A percentile compares a stretch with the other conserved stretches of the same genome.
These are phyloP conservation scores for Euptelea pleiosperma DNA, from an alignment of 164 flowering plant species.

Conservation along the genomic window DNA sequence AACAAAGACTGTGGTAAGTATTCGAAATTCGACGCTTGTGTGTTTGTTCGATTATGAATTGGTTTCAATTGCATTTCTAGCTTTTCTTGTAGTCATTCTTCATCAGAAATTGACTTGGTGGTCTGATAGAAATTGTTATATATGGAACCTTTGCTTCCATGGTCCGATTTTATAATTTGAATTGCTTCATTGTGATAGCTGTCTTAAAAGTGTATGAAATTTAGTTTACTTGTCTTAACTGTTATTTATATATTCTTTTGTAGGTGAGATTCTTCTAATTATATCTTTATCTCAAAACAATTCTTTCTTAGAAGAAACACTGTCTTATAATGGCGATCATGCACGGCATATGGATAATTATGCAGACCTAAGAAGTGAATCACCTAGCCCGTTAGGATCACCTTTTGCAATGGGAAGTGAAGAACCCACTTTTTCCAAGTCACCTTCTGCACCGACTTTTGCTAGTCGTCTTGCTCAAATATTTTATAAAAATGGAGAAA, in stretches of 20 bases:
- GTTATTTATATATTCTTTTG: background rate
- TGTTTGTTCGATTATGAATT: too few relatives aligned
- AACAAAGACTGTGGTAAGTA: conserved; percentile 60
- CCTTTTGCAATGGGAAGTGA: conserved; percentile 40
- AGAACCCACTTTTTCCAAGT: conserved; percentile 31
- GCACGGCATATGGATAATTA: conserved; percentile 20
- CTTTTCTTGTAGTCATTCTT: too few relatives aligned
- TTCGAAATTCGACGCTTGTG: background rate
- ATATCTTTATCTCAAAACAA: conserved; percentile 52
- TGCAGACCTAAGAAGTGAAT: conserved; percentile 30
- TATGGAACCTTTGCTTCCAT: too few relatives aligned
- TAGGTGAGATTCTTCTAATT: conserved; percentile 80
- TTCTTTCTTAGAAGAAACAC: conserved; percentile 25
- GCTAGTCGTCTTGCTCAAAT: conserved; percentile 65
- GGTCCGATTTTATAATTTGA: background rate
- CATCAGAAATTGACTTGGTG: too few relatives aligned
- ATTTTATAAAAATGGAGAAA: conserved; percentile 48
- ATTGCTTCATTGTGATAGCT: background rate
- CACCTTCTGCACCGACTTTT: conserved; percentile 30
- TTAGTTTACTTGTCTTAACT: background rate
- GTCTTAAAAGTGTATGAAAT: background rate
- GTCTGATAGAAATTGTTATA: too few relatives aligned
- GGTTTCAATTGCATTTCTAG: too few relatives aligned
- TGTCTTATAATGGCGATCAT: conserved; percentile 26
- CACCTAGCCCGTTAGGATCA: conserved; percentile 27